Conservation (phyloP, 2,329 filamentous ascomycete genomes). For the Rutstroemia sp. region DNA sequence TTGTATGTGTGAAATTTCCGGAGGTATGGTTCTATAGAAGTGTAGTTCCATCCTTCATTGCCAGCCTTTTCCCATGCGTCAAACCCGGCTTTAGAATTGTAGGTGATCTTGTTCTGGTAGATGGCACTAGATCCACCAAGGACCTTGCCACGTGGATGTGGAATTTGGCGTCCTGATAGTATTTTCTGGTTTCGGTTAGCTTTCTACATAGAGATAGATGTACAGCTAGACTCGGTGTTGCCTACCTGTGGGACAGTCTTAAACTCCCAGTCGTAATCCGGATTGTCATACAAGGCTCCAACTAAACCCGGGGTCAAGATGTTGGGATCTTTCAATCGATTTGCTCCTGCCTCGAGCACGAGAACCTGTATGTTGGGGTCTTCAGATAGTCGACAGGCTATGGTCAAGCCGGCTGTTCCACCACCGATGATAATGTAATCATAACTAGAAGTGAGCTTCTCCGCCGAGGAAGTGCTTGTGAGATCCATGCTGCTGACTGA, state of each 20-base stretch:
- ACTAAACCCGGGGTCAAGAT: slow-evolving; percentile 27
- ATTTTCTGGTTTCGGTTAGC: slow-evolving; percentile 24
- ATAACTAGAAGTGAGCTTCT: not conserved
- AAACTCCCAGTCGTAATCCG: slow-evolving; percentile 37
- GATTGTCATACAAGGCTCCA: slow-evolving; percentile 14
- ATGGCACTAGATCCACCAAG: slow-evolving; percentile 34
- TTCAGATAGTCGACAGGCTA: slow-evolving; percentile 34
- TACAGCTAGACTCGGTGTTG: slow-evolving; percentile 13
- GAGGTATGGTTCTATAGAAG: slow-evolving; percentile 33
- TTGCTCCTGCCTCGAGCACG: slow-evolving; percentile 34
- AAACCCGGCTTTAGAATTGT: slow-evolving; percentile 26
- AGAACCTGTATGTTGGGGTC: slow-evolving; percentile 30
- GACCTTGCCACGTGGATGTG: slow-evolving; percentile 26
- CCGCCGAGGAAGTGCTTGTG: no score
- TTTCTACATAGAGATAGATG: not conserved
- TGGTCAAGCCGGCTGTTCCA: slow-evolving; percentile 35
- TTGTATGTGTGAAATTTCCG: slow-evolving; percentile 28
- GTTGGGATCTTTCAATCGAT: slow-evolving; percentile 29
- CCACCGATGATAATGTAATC: slow-evolving; percentile 38
- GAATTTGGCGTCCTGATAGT: slow-evolving; percentile 7
- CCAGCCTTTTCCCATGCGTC: slow-evolving; percentile 38
- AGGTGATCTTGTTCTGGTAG: slow-evolving; percentile 20
- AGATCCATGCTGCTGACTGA: no score
- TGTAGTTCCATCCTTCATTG: slow-evolving; percentile 35
- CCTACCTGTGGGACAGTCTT: slow-evolving; percentile 31